Evolutionary conservation across 2,329 filamentous ascomycete genomes (phyloP), one percentile per base, ranked within the genome.

Genomic region (Pseudopithomyces chartarum): DNA sequence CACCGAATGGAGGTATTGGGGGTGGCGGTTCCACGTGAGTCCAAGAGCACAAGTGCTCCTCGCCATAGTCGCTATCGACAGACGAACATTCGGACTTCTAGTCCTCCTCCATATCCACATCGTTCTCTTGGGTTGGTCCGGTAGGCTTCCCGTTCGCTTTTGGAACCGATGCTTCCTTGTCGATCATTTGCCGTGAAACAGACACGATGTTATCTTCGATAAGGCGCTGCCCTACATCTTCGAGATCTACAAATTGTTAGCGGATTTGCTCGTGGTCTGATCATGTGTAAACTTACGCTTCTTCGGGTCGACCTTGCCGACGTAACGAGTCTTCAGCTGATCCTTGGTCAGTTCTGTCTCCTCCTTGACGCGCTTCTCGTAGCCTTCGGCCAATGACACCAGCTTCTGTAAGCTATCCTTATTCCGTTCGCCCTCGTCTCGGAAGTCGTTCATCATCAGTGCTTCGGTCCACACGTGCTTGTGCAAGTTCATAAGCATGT

Each of bases 401-500:
- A 99, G 85, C 73, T 91, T 77, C 81, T 97, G 85, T 77, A 99
- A 84, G 61, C 89, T 86, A 54, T 96, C 93, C 75, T 93, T 91
- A 76, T 97, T 99, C 75, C 90, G 87, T 63, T 87, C 83, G 54
- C 88, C 91, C 74, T 98, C 94, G 55, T 86, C 81, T 63, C 88
- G 86, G 84, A 99, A 99, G 78, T 98, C 93, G 59, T 94, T 91
- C 92, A 99, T 98, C 75, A 97, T 87, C 63, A 99, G 79, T 5
- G 94, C 95, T 78, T 99, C 95, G 0, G 96, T 99, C 95, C 95
- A 99, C 43, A 97, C 93, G 67, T 98, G 95, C 84, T 99, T 99
- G 85, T 99, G 95, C 64, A 99, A 82, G 76, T 99, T 99, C 96
- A 99, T 99, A 70, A 99, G 80, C 95, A 99, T 99, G 79, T 97